A percentile compares a stretch with the other conserved stretches of the same genome.
phyloP scores from a whole-genome alignment of 768 basidiomycete species.

The Arthromyces matolae region DNA sequence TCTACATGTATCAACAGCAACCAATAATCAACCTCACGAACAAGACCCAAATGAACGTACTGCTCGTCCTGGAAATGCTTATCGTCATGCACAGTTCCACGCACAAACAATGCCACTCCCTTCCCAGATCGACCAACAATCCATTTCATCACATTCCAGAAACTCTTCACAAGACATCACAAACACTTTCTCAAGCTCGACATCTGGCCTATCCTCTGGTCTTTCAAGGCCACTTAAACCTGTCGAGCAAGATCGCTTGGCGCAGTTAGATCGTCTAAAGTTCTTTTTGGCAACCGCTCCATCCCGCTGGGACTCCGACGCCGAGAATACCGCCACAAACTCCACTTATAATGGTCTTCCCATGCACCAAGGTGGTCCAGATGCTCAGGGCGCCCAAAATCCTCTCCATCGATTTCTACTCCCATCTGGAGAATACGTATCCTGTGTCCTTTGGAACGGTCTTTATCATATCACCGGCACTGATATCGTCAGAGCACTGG shows the following conservation, averaged over 20 bases:
- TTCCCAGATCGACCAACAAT: constrained; percentile 8
- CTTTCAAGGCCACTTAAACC: constrained; percentile 57
- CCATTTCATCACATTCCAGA: constrained; percentile 6
- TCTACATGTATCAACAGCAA: constrained; percentile 41
- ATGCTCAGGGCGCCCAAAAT: constrained; percentile 55
- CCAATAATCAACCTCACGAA: constrained; percentile 30
- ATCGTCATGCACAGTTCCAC: constrained; percentile 43
- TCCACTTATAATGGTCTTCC: background rate
- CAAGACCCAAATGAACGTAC: constrained; percentile 46
- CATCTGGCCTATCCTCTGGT: constrained; percentile 34
- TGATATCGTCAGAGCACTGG: constrained; percentile 90
- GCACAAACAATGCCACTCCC: constrained; percentile 20
- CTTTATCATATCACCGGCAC: constrained; percentile 95
- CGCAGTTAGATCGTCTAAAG: constrained; percentile 80
- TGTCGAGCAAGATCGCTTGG: constrained; percentile 65
- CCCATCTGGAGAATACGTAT: constrained; percentile 83
- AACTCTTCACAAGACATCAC: no score
- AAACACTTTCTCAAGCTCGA: constrained; percentile 18
- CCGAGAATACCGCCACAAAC: no score
- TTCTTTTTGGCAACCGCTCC: constrained; percentile 87
- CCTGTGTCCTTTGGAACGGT: constrained; percentile 90
- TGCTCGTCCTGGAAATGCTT: constrained; percentile 46
- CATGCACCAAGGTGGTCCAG: constrained; percentile 27
- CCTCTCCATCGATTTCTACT: constrained; percentile 86
- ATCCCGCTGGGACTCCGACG: constrained; percentile 57